Base-by-base conservation (phyloP, 176 grass and related monocot genomes). In the Eleusine coracana region DNA sequence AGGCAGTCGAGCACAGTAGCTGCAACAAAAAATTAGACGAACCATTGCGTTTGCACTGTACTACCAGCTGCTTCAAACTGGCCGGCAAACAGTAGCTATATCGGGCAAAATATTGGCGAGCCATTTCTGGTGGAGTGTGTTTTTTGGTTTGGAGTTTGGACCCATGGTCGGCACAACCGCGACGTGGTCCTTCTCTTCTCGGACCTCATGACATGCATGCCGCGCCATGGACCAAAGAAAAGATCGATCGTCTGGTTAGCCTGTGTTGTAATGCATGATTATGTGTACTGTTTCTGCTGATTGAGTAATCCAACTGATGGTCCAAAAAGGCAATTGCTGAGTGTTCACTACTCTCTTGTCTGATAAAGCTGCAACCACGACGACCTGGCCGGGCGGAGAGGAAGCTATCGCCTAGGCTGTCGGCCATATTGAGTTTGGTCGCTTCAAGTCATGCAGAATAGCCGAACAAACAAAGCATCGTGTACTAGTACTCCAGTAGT, bases 81-180 rank as follows among this genome's bases (percentile, higher is more conserved):
- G 40, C 82, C 66, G 82, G 71, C 49, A 31, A 86, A 86, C 88
- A 86, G 79, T 90, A 82, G 62, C 79, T 68, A 83, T 74, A 86
- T 86, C 88, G 79, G 88, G 79, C 79, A 86, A 82, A 82, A 56
- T 10, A 14, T 79, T 67, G 73, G 38, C 60, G 1, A 29, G 38
- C 83, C 79, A 86, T 90, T 82, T 82, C 66, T 82, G 73, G 11
- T 1, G 60, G 23, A 63, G 60, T 28, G 25, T 20, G 10, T 56
- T 1, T 25, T 28, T 13, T 55, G 66, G 27, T 40, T 69, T 69
- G 48, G 9, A 25, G 25, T 25, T 25, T 25, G 17, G 13, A 51
- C 0, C 25, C 51, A 2, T 5, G 56, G 2, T 0, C 20, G 29
- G 28, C 77, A 51, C 13, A 34, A 34, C 44, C 37, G 16, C 17